These are phyloP conservation scores for Blastobotrys buckinghamii DNA, from an alignment of 1,139 yeast species.

Conservation along the genomic window DNA sequence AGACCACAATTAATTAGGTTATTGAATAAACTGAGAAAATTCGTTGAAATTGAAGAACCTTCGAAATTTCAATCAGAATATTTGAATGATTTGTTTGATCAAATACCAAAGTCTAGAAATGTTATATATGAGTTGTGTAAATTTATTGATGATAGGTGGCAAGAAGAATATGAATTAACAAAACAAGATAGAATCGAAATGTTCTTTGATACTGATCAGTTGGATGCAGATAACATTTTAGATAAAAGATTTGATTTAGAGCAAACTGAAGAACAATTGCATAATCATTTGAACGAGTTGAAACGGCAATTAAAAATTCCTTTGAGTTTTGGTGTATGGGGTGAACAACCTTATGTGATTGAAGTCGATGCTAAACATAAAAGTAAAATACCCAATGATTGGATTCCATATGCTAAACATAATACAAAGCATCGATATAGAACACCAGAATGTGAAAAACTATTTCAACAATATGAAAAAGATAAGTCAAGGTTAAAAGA, in stretches of 20 bases:
- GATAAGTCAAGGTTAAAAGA: slow-evolving; percentile 56
- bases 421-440: slow-evolving; percentile 66
- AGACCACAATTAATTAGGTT: slow-evolving; percentile 62
- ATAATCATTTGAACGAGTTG: slow-evolving; percentile 6
- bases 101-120: slow-evolving; percentile 7
- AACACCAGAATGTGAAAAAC: slow-evolving; percentile 45
- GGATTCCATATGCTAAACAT: slow-evolving; percentile 74
- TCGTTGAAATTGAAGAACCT: slow-evolving; percentile 22
- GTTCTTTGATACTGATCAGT: slow-evolving; percentile 6
- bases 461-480: slow-evolving; percentile 31
- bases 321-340: slow-evolving; percentile 4
- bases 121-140: neutral
- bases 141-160: slow-evolving; percentile 6
- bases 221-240: slow-evolving; percentile 8
- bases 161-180: slow-evolving; percentile 1
- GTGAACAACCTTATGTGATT: slow-evolving; percentile 10
- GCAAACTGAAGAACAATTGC: slow-evolving; percentile 5
- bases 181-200: slow-evolving; percentile 7
- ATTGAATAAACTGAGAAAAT: slow-evolving; percentile 36
- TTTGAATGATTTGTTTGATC: slow-evolving; percentile 31
- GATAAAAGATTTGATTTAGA: slow-evolving; percentile 2
- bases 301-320: slow-evolving; percentile 6
- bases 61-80: slow-evolving; percentile 26
- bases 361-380: slow-evolving; percentile 24
- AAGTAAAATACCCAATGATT: slow-evolving; percentile 56